Evolutionary conservation across 2,329 filamentous ascomycete species (phyloP), one percentile per base, ranked within the genome.

Genomic region (Zopfia rhizophila): DNA sequence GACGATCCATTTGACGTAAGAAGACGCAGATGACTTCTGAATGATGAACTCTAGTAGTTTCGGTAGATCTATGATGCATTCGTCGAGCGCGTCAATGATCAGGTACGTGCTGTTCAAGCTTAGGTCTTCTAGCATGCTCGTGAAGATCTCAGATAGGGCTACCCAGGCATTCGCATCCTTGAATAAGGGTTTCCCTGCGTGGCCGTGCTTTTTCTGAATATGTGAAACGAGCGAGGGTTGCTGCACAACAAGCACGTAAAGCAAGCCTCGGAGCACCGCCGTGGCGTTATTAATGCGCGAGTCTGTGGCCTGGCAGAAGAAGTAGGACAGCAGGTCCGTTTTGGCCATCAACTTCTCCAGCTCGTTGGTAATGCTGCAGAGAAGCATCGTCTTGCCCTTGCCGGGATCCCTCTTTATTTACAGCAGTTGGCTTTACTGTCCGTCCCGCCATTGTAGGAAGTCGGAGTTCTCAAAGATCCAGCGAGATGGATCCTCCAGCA

Each of bases 301-400:
- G n/a, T n/a, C n/a, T n/a, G n/a, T n/a, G n/a, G n/a, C n/a, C n/a
- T n/a, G n/a, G n/a, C n/a, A n/a, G n/a, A n/a, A n/a, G n/a, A n/a
- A n/a, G n/a, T n/a, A n/a, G n/a, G n/a, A n/a, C n/a, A n/a, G n/a
- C n/a, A n/a, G n/a, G n/a, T n/a, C n/a, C n/a, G n/a, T n/a, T n/a
- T n/a, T n/a, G n/a, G n/a, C n/a, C n/a, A n/a, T n/a, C n/a, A n/a
- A n/a, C n/a, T n/a, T n/a, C n/a, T n/a, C n/a, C n/a, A n/a, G n/a
- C n/a, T n/a, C n/a, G n/a, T n/a, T n/a, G n/a, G n/a, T n/a, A n/a
- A n/a, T n/a, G n/a, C n/a, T n/a, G n/a, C n/a, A n/a, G n/a, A n/a
- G n/a, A n/a, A 56, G 19, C 50, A 32, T 51, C 44, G 55, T 66
- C 53, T 74, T 75, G 13, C 72, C 71, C 45, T 74, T 72, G 18